These are phyloP conservation scores for Thuidium tamariscinum DNA, from an alignment of 225 moss, liverwort and hornwort genomes.

Conservation along the genomic window DNA sequence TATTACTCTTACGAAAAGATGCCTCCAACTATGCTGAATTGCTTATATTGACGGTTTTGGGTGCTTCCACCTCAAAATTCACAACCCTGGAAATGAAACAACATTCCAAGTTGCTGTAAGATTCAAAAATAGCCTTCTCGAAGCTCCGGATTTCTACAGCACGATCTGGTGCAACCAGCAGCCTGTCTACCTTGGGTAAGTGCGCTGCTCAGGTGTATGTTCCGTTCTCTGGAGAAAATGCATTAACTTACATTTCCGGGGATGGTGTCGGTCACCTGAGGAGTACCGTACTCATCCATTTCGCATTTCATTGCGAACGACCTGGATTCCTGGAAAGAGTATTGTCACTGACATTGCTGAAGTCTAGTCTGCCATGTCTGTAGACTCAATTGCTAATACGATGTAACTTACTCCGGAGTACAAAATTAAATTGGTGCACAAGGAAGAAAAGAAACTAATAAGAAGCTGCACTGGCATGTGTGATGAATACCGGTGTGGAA, in stretches of 20 bases:
- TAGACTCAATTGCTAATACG: background rate
- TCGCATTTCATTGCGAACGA: background rate
- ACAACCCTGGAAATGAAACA: background rate
- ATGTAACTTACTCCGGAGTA: too few species aligned
- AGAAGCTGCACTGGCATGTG: background rate
- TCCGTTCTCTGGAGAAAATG: background rate
- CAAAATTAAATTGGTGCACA: background rate
- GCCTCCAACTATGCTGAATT: too few species aligned
- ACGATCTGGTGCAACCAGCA: background rate
- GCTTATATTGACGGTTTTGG: too few species aligned
- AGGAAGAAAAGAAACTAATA: background rate
- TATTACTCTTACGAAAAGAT: too few species aligned
- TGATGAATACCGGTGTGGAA: background rate
- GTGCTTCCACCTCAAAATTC: too few species aligned
- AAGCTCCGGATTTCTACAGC: background rate
- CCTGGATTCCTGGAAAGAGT: background rate
- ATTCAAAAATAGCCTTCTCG: background rate
- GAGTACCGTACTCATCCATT: background rate
- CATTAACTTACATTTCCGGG: too few species aligned
- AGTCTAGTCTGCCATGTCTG: background rate
- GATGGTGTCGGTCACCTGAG: too few species aligned
- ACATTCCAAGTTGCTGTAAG: background rate
- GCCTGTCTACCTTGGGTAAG: background rate
- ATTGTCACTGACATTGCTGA: background rate
- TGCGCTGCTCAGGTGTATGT: background rate